Evolutionary conservation across 2,329 filamentous ascomycete genomes (phyloP), one percentile per base, ranked within the genome.

Genomic region (Epichloe elymi): DNA sequence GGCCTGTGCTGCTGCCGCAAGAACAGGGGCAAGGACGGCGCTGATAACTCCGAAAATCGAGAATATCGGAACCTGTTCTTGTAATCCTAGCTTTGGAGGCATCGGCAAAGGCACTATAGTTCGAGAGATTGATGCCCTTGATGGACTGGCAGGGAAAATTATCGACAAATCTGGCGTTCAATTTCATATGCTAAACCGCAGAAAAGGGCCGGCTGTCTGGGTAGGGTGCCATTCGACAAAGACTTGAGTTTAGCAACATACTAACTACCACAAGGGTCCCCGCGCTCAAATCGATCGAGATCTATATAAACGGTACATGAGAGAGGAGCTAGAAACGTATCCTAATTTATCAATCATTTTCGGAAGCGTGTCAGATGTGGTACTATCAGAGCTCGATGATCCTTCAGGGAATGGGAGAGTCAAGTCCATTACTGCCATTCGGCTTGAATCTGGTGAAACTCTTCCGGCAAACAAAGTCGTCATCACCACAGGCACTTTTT

Each of bases 81-180:
- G 91, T 71, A 97, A 97, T 65, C 91, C 91, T 2, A 95, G 88
- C 56, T 95, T 98, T 63, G 93, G 93, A 39, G 93, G 93, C n/a
- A 97, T 98, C 59, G 93, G 93, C 43, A 98, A 98, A 66, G 93
- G 93, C 15, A 97, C 88, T 10, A 96, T 98, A 73, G 74, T 98
- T 48, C 83, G 91, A 41, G 93, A 98, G 68, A 84, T 98, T 35
- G 93, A 98, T 70, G 93, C 93, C 0, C 74, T 98, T 53, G 93
- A 97, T 62, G 93, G 93, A 0, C 73, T 98, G 19, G 85, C 89
- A 0, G 90, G 88, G 0, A 79, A 88, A 37, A 84, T 96, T 20
- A 88, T 95, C 53, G 93, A 98, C 70, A 91, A 93, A 65, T 86
- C 93, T 3, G 93, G 88, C 5, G 80, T 96, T n/a, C 91, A 96